These are phyloP conservation scores for Curvularia spicifera DNA, from an alignment of 2,329 filamentous ascomycete species.

Conservation along the genomic window DNA sequence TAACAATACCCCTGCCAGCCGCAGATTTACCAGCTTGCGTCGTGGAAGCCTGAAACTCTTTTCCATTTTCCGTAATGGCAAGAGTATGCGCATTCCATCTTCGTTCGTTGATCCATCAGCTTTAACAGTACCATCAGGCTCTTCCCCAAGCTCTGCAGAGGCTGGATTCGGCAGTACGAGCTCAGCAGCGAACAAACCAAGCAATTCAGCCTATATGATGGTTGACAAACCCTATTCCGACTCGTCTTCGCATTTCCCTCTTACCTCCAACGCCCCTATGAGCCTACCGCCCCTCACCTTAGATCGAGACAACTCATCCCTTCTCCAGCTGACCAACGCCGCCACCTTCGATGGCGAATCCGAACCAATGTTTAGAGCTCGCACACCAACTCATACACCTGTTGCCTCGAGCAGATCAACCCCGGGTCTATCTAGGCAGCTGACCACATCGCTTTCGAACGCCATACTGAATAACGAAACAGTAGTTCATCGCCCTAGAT, in stretches of 20 bases:
- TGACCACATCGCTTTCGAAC: slow-evolving; percentile 36
- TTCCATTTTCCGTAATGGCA: slow-evolving; percentile 44
- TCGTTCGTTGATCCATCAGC: not conserved
- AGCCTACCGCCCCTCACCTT: slow-evolving; percentile 19
- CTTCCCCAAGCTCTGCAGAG: slow-evolving; percentile 16
- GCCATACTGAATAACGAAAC: slow-evolving; percentile 40
- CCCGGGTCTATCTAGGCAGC: slow-evolving; percentile 37
- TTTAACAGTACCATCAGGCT: slow-evolving; percentile 24
- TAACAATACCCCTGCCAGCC: slow-evolving; percentile 28
- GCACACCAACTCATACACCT: slow-evolving; percentile 15
- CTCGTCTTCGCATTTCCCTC: slow-evolving; percentile 21
- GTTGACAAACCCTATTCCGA: slow-evolving; percentile 8
- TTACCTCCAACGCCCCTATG: slow-evolving; percentile 21
- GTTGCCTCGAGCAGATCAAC: slow-evolving; percentile 39
- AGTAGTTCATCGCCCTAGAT: slow-evolving; percentile 41
- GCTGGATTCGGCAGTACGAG: slow-evolving; percentile 14
- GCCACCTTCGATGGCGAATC: slow-evolving; percentile 45
- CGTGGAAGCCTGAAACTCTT: slow-evolving; percentile 43
- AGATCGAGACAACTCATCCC: slow-evolving; percentile 25
- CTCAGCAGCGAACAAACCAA: slow-evolving; percentile 23
- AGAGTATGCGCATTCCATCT: slow-evolving; percentile 25
- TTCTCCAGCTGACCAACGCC: slow-evolving; percentile 36
- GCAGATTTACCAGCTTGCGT: slow-evolving; percentile 39
- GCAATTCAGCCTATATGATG: slow-evolving; percentile 22
- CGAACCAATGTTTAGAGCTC: slow-evolving; percentile 31